phyloP scores from a whole-genome alignment of 768 basidiomycete genomes.

The Pleurotus sapidus region DNA sequence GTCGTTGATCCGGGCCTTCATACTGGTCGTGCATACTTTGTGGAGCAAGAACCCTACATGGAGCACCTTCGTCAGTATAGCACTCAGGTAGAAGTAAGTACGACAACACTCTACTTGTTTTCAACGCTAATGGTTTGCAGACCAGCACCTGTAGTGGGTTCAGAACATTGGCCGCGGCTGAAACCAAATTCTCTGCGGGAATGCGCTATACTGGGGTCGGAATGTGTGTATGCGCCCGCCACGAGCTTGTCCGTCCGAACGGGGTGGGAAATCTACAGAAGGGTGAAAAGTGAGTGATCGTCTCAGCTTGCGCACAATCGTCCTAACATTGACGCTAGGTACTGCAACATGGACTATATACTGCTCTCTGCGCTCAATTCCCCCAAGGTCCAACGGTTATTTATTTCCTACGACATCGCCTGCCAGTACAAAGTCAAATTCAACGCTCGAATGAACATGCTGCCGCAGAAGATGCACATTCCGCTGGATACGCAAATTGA shows the following conservation, averaged over 20 bases:
- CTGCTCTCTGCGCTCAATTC: constrained; percentile 13
- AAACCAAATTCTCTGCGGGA: constrained; percentile 7
- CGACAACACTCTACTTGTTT: too few relatives aligned
- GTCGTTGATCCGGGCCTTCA: constrained; percentile 18
- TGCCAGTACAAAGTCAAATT: constrained; percentile 26
- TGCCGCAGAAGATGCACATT: constrained; percentile 9
- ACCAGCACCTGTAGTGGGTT: constrained; percentile 6
- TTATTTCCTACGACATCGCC: constrained; percentile 28
- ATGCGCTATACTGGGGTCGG: constrained; percentile 10
- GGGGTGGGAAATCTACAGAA: constrained; percentile 28
- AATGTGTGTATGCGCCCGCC: constrained; percentile 9
- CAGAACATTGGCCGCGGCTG: constrained; percentile 5
- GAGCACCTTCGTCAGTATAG: constrained; percentile 9
- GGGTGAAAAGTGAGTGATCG: constrained; percentile 23
- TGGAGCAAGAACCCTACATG: constrained; percentile 15
- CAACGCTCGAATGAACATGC: constrained; percentile 8
- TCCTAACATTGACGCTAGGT: constrained; percentile 7
- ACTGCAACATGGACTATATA: constrained; percentile 21
- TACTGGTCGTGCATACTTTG: constrained; percentile 21
- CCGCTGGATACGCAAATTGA: constrained; percentile 12
- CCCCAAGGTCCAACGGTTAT: background rate
- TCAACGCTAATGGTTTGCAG: background rate
- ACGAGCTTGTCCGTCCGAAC: constrained; percentile 5
- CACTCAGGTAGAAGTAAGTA: constrained; percentile 1
- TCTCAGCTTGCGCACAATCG: background rate